phyloP scores from a whole-genome alignment of 1,284 basidiomycete species.

The Rhodotorula sp. region DNA sequence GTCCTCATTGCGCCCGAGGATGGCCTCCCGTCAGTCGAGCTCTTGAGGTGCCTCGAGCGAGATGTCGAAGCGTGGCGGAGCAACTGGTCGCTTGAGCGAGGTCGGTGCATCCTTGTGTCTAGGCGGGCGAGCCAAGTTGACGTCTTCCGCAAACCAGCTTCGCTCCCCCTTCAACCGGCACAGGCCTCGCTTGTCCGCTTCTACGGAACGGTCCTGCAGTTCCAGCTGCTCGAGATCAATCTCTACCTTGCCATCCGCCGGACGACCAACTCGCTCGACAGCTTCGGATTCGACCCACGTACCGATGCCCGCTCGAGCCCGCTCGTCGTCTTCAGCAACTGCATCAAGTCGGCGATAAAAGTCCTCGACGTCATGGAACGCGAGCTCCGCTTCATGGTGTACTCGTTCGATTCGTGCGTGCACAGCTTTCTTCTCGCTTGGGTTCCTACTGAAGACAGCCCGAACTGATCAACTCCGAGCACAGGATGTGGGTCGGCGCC shows the following conservation, averaged over 20 bases:
- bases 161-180: conserved; percentile 1
- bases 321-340: conserved; percentile 3
- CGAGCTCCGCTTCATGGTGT: conserved; percentile 11
- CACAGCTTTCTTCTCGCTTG: neutral
- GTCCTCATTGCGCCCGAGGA: conserved; percentile 14
- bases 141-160: neutral
- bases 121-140: neutral
- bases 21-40: conserved; percentile 10
- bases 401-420: conserved; percentile 7
- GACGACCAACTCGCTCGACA: neutral
- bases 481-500: conserved; percentile 15
- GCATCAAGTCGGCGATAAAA: conserved; percentile 7
- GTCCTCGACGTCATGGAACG: conserved; percentile 12
- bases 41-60: conserved; percentile 14
- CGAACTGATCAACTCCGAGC: neutral
- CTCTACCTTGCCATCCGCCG: conserved; percentile 18
- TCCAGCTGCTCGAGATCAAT: conserved; percentile 24
- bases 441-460: neutral
- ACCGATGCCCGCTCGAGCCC: neutral
- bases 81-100: conserved; percentile 7
- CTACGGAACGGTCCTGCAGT: conserved; percentile 18
- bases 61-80: conserved; percentile 10
- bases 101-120: neutral
- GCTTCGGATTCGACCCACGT: neutral
- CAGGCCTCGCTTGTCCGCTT: conserved; percentile 10